Evolutionary conservation across 768 basidiomycete species (phyloP).

Genomic region (Lepiota brunneoincarnata): DNA sequence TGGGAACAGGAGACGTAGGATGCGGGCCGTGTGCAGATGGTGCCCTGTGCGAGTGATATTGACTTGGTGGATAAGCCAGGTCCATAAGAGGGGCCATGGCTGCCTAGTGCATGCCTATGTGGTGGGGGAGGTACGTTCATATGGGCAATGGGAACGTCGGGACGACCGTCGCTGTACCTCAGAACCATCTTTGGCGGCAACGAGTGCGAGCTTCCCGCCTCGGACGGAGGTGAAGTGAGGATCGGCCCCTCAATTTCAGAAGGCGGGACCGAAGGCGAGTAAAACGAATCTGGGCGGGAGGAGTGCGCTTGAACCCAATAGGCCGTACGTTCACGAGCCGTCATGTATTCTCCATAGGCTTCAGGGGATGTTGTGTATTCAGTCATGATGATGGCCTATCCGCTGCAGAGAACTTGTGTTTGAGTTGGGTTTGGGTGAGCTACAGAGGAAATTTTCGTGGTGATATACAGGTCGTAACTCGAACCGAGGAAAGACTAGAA

Average conservation of each 20-base stretch:
- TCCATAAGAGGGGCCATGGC: constrained; percentile 19
- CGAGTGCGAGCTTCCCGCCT: constrained; percentile 47
- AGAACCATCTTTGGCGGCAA: constrained; percentile 73
- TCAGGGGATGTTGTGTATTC: constrained; percentile 62
- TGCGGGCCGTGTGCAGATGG: constrained; percentile 19
- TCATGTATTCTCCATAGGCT: constrained; percentile 55
- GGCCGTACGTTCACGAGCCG: constrained; percentile 58
- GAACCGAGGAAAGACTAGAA: constrained; percentile 17
- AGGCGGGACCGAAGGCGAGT: constrained; percentile 60
- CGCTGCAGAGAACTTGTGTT: not conserved
- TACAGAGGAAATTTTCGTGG: not conserved
- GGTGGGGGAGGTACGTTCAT: constrained; percentile 21
- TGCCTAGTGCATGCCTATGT: constrained; percentile 17
- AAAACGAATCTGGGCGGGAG: constrained; percentile 36
- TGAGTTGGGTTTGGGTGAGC: not conserved
- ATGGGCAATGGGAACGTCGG: constrained; percentile 62
- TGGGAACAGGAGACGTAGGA: constrained; percentile 2
- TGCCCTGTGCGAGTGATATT: constrained; percentile 19
- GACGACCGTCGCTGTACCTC: constrained; percentile 61
- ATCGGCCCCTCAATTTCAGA: constrained; percentile 43
- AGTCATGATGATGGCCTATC: constrained; percentile 43
- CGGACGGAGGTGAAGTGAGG: constrained; percentile 42
- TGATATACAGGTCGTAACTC: constrained; percentile 16
- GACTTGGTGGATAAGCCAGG: not conserved
- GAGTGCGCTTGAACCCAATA: constrained; percentile 55